phyloP scores from a whole-genome alignment of 805 yeast species.

The Ogataea trehaloabstinens region DNA sequence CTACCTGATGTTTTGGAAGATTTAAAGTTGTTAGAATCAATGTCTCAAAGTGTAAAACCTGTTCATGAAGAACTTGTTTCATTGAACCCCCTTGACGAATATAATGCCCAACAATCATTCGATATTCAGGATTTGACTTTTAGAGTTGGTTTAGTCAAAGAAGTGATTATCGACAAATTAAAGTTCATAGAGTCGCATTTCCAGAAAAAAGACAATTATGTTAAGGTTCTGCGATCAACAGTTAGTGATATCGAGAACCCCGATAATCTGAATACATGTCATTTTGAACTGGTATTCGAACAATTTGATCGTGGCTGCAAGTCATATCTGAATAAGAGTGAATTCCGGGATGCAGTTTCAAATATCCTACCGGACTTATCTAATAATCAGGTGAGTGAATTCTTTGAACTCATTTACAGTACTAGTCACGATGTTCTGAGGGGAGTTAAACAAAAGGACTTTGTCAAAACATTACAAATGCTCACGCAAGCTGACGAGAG shows the following conservation, averaged over 20 bases:
- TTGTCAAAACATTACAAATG: conserved; percentile 22
- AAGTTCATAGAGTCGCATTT: conserved; percentile 42
- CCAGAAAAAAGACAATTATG: conserved; percentile 22
- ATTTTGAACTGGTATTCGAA: conserved; percentile 43
- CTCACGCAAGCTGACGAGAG: conserved; percentile 18
- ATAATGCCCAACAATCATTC: not conserved
- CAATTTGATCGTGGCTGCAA: conserved; percentile 37
- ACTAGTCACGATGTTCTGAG: conserved; percentile 20
- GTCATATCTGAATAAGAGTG: conserved; percentile 37
- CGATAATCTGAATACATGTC: conserved; percentile 28
- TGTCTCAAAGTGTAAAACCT: conserved; percentile 24
- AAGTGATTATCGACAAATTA: conserved; percentile 37
- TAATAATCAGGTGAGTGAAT: conserved; percentile 34
- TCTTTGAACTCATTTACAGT: conserved; percentile 33
- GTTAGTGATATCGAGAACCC: conserved; percentile 3
- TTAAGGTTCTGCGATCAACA: conserved; percentile 14
- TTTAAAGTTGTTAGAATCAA: conserved; percentile 32
- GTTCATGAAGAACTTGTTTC: conserved; percentile 13
- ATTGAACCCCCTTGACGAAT: conserved; percentile 4
- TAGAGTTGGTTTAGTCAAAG: conserved; percentile 36
- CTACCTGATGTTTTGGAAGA: conserved; percentile 35
- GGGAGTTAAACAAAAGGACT: conserved; percentile 28
- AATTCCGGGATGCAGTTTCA: conserved; percentile 43
- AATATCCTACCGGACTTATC: conserved; percentile 38
- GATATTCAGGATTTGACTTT: conserved; percentile 36